Evolutionary conservation across 2,329 filamentous ascomycete species (phyloP).

Genomic region (Pseudogymnoascus sp.): DNA sequence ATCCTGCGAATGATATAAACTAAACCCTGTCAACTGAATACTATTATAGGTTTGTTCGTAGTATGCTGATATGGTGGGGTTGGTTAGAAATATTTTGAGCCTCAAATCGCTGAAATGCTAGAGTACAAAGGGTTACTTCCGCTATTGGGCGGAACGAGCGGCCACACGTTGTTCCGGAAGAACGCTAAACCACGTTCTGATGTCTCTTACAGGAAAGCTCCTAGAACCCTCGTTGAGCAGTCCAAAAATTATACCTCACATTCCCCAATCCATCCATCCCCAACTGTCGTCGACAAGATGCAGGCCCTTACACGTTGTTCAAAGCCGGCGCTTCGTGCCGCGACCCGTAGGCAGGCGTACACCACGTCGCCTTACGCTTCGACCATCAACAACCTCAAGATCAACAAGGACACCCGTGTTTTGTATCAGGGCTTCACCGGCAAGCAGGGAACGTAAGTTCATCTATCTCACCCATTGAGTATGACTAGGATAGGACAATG

Average conservation of each 20-base stretch:
- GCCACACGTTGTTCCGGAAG: background rate
- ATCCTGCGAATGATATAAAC: background rate
- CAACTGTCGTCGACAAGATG: slow-evolving; percentile 51
- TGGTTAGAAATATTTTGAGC: background rate
- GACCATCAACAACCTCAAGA: slow-evolving; percentile 80
- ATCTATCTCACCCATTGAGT: background rate
- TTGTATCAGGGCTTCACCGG: slow-evolving; percentile 97
- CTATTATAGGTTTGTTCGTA: background rate
- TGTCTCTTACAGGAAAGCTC: slow-evolving; percentile 7
- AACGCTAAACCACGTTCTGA: slow-evolving; percentile 6
- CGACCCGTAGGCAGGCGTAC: slow-evolving; percentile 68
- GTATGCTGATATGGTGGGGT: slow-evolving; percentile 2
- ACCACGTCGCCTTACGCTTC: slow-evolving; percentile 60
- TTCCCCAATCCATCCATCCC: slow-evolving; percentile 7
- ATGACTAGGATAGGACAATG: slow-evolving; percentile 9
- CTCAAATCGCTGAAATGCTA: background rate
- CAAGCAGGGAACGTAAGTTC: slow-evolving; percentile 83
- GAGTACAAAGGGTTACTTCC: background rate
- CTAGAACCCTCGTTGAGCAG: slow-evolving; percentile 4
- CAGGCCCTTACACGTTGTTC: slow-evolving; percentile 74
- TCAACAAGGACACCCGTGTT: slow-evolving; percentile 89
- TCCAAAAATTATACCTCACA: slow-evolving; percentile 3
- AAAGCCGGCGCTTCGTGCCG: slow-evolving; percentile 59
- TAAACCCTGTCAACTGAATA: background rate
- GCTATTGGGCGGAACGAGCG: background rate